A percentile compares a stretch with the other conserved stretches of the same genome.
Conservation (phyloP, 805 yeast genomes). For the Kazachstania psychrophila region DNA sequence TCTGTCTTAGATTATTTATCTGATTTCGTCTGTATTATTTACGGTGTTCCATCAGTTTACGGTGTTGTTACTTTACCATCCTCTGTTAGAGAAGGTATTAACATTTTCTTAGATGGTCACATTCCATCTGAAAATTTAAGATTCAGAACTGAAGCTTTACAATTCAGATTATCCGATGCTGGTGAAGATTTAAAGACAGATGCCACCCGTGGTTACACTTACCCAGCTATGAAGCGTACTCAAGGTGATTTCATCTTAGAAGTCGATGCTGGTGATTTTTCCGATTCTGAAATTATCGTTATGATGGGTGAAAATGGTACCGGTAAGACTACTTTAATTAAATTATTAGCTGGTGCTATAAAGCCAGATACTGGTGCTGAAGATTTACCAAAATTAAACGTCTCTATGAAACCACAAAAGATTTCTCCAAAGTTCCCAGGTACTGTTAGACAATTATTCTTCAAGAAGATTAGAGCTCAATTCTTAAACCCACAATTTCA, state of each 20-base stretch:
- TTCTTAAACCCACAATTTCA: slow-evolving; percentile 96
- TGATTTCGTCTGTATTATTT: slow-evolving; percentile 90
- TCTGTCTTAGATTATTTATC: slow-evolving; percentile 95
- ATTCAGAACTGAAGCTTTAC: slow-evolving; percentile 91
- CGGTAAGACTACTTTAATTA: slow-evolving; percentile 97
- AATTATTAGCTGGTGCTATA: slow-evolving; percentile 85
- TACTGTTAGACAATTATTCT: slow-evolving; percentile 94
- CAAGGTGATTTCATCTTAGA: slow-evolving; percentile 90
- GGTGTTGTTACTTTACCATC: slow-evolving; percentile 97
- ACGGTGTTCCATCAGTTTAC: slow-evolving; percentile 97
- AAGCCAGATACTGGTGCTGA: slow-evolving; percentile 75
- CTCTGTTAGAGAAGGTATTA: slow-evolving; percentile 97
- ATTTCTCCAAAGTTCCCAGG: slow-evolving; percentile 98
- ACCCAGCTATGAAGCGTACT: slow-evolving; percentile 80
- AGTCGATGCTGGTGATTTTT: slow-evolving; percentile 81
- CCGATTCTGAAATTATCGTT: slow-evolving; percentile 92
- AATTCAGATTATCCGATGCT: slow-evolving; percentile 87
- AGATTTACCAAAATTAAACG: slow-evolving; percentile 75
- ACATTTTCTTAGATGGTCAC: slow-evolving; percentile 96
- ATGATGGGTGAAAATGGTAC: slow-evolving; percentile 99
- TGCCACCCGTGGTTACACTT: slow-evolving; percentile 65
- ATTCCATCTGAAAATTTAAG: slow-evolving; percentile 95
- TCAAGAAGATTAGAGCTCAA: slow-evolving; percentile 90
- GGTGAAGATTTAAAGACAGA: slow-evolving; percentile 67
- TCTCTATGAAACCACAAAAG: slow-evolving; percentile 98